A percentile compares a stretch with the other conserved stretches of the same genome.
phyloP scores from a whole-genome alignment of 371 early-diverging fungal species.

The Synchytrium microbalum region DNA sequence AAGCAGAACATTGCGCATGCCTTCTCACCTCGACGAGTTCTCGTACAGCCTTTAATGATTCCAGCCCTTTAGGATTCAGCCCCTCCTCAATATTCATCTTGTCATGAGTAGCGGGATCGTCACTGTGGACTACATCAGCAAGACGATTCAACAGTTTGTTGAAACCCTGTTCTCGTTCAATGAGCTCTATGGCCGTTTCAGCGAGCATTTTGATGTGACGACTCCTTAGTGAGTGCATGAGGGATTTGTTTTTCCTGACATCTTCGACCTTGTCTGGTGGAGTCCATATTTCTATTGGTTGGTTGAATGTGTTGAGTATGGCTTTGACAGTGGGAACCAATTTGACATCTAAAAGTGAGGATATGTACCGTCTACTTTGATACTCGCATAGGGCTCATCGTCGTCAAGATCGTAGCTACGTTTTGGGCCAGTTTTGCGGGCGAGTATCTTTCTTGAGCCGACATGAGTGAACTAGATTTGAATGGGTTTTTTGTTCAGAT shows the following conservation, averaged over 20 bases:
- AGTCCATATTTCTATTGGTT: conserved; percentile 24
- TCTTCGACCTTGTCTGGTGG: conserved; percentile 18
- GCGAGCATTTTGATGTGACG: conserved; percentile 25
- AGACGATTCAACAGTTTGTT: conserved; percentile 15
- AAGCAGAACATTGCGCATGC: no score
- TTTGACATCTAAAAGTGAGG: no score
- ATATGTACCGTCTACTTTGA: background rate
- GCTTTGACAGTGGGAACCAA: no score
- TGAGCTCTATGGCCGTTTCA: conserved; percentile 20
- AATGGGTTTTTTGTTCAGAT: no score
- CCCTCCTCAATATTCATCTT: conserved; percentile 9
- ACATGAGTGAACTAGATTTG: background rate
- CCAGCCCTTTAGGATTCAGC: conserved; percentile 14
- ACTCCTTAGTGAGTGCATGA: conserved; percentile 22
- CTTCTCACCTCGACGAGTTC: conserved; percentile 24
- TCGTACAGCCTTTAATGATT: conserved; percentile 11
- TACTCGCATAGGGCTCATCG: background rate
- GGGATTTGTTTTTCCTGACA: conserved; percentile 13
- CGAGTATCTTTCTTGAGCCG: background rate
- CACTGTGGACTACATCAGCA: conserved; percentile 21
- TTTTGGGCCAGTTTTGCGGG: background rate
- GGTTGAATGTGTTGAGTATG: background rate
- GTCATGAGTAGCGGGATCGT: conserved; percentile 18
- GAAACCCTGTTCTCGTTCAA: conserved; percentile 23
- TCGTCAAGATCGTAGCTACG: background rate